A percentile compares a stretch with the other conserved stretches of the same genome.
phyloP scores from a whole-genome alignment of 192 early-diverging fungal species.

The Backusella circina region DNA sequence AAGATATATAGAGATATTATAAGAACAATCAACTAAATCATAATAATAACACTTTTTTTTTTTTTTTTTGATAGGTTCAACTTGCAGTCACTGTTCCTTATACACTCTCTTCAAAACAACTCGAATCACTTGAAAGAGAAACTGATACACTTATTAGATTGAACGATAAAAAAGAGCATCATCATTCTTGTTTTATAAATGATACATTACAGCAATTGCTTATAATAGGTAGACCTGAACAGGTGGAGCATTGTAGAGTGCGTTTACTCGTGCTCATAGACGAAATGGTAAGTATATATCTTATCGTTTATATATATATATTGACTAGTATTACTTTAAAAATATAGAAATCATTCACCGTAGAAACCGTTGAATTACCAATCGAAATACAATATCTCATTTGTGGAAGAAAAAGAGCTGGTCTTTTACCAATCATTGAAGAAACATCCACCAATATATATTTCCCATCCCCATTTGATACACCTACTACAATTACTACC shows the following conservation, averaged over 20 bases:
- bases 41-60: slow-evolving; percentile 13
- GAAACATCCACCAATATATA: slow-evolving; percentile 70
- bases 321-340: not conserved
- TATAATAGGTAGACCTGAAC: slow-evolving; percentile 20
- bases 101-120: not conserved
- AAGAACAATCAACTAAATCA: not conserved
- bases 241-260: slow-evolving; percentile 19
- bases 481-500: not conserved
- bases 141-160: slow-evolving; percentile 14
- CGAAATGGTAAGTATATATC: slow-evolving; percentile 36
- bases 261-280: slow-evolving; percentile 40
- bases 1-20: not conserved
- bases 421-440: slow-evolving; percentile 66
- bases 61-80: not conserved
- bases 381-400: slow-evolving; percentile 63
- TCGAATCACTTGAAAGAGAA: slow-evolving; percentile 11
- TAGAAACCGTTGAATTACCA: slow-evolving; percentile 39
- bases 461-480: slow-evolving; percentile 58
- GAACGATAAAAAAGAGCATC: not conserved
- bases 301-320: not conserved
- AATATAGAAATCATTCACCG: slow-evolving; percentile 40
- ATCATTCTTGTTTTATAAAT: slow-evolving; percentile 8
- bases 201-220: slow-evolving; percentile 11
- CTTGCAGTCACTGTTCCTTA: slow-evolving; percentile 3
- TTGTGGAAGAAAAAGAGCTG: slow-evolving; percentile 60